Evolutionary conservation across 352 stramenopile genomes (phyloP).

Genomic region (Pythium phragmiticola): DNA sequence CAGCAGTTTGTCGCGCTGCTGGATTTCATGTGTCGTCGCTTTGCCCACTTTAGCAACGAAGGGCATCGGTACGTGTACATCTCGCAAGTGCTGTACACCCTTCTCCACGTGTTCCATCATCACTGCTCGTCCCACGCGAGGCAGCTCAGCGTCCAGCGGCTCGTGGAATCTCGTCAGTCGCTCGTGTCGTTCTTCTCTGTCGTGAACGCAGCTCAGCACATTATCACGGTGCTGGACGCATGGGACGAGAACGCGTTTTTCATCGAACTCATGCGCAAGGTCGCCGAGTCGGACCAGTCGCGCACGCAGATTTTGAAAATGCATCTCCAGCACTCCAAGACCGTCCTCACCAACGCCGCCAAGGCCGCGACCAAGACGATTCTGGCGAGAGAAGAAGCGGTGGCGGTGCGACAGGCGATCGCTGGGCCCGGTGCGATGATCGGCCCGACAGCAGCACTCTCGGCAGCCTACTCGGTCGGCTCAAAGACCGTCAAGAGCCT

Average conservation of each 20-base stretch:
- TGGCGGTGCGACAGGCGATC: slow-evolving; percentile 65
- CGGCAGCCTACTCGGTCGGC: slow-evolving; percentile 69
- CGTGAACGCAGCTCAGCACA: slow-evolving; percentile 48
- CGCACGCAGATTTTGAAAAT: slow-evolving; percentile 57
- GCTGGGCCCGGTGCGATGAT: slow-evolving; percentile 69
- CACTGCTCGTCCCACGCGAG: slow-evolving; percentile 20
- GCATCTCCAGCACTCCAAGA: slow-evolving; percentile 58
- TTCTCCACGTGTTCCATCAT: slow-evolving; percentile 36
- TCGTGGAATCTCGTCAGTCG: neutral
- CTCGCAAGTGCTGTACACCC: slow-evolving; percentile 57
- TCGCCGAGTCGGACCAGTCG: slow-evolving; percentile 53
- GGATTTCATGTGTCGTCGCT: slow-evolving; percentile 68
- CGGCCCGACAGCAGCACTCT: slow-evolving; percentile 62
- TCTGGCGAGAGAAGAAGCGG: slow-evolving; percentile 63
- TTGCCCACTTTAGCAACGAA: slow-evolving; percentile 58
- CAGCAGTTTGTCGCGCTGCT: slow-evolving; percentile 49
- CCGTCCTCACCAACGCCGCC: slow-evolving; percentile 41
- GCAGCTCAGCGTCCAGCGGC: neutral
- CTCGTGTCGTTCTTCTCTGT: slow-evolving; percentile 40
- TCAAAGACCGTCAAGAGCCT: slow-evolving; percentile 74
- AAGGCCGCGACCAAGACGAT: slow-evolving; percentile 52
- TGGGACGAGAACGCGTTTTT: slow-evolving; percentile 76
- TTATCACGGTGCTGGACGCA: slow-evolving; percentile 35
- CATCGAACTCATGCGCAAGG: slow-evolving; percentile 59
- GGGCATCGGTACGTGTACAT: slow-evolving; percentile 79